Percentiles rank a stretch among this genome's conserved stretches.
Evolutionary conservation across 2,329 filamentous ascomycete genomes (phyloP).

Genomic region (Drechslerella stenobrocha): DNA sequence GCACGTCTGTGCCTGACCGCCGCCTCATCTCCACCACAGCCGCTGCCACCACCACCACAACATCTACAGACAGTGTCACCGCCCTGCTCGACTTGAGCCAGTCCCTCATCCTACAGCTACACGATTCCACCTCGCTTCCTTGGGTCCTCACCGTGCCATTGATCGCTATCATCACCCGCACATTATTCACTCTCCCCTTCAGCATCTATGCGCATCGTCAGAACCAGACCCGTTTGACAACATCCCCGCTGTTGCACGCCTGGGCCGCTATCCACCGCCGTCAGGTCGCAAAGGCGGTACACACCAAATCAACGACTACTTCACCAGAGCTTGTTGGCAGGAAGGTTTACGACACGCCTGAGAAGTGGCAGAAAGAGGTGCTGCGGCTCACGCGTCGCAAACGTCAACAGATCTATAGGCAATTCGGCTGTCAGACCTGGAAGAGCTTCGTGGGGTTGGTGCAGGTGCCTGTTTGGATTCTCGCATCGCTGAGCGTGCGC

Average conservation of each 20-base stretch:
- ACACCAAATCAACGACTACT: neutral
- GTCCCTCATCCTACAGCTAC: slow-evolving; percentile 49
- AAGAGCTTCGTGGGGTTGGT: slow-evolving; percentile 49
- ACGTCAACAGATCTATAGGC: slow-evolving; percentile 47
- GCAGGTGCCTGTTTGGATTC: slow-evolving; percentile 52
- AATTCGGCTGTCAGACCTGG: slow-evolving; percentile 50
- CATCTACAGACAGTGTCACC: slow-evolving; percentile 19
- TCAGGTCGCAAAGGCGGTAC: slow-evolving; percentile 15
- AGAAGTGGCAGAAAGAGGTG: slow-evolving; percentile 48
- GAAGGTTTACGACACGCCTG: slow-evolving; percentile 27
- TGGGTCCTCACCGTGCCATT: slow-evolving; percentile 51
- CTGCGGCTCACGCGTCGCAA: slow-evolving; percentile 29
- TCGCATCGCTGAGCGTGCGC: slow-evolving; percentile 48
- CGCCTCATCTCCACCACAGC: neutral
- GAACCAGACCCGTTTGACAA: slow-evolving; percentile 39
- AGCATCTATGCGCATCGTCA: slow-evolving; percentile 50
- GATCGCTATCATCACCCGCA: slow-evolving; percentile 49
- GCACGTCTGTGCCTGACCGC: too few species aligned
- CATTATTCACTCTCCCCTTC: slow-evolving; percentile 49
- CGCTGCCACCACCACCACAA: slow-evolving; percentile 18
- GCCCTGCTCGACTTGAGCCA: slow-evolving; percentile 15
- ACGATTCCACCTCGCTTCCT: slow-evolving; percentile 49
- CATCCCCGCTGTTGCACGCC: slow-evolving; percentile 49
- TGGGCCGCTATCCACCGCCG: slow-evolving; percentile 35
- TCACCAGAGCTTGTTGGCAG: slow-evolving; percentile 9